Evolutionary conservation across 345 rosid species (phyloP).

Genomic region (Eucalyptus sideroxylon): DNA sequence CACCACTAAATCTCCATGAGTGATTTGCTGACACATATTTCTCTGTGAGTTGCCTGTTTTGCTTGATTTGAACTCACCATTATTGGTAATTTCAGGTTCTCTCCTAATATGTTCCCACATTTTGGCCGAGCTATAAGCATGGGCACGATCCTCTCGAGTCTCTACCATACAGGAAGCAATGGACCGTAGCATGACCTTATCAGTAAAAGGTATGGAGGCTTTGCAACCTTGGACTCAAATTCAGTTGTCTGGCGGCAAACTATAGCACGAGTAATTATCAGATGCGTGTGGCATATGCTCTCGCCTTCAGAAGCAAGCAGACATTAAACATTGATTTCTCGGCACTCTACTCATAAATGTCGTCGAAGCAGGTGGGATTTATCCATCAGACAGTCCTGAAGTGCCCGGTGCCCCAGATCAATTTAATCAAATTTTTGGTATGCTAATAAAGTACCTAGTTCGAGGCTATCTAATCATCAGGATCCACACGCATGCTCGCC

Average conservation of each 20-base stretch:
- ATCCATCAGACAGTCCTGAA: neutral
- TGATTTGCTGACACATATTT: neutral
- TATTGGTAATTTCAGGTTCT: neutral
- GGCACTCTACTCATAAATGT: neutral
- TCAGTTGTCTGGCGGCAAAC: neutral
- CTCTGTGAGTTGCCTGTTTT: neutral
- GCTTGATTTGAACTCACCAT: neutral
- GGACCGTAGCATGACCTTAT: neutral
- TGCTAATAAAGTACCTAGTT: neutral
- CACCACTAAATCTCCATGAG: neutral
- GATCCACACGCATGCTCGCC: neutral
- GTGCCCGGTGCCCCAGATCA: neutral
- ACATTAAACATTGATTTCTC: neutral
- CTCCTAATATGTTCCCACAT: neutral
- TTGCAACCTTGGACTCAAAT: neutral
- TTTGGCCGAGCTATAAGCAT: neutral
- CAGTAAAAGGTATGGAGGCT: neutral
- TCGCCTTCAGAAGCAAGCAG: neutral
- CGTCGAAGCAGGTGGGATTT: neutral
- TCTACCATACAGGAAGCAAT: neutral
- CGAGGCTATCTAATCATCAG: neutral
- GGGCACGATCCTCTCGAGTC: neutral
- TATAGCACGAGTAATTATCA: neutral
- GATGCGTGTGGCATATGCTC: neutral
- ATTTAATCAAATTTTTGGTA: neutral